phyloP scores from a whole-genome alignment of 2,329 filamentous ascomycete species.

The Chaetomium sp. region DNA sequence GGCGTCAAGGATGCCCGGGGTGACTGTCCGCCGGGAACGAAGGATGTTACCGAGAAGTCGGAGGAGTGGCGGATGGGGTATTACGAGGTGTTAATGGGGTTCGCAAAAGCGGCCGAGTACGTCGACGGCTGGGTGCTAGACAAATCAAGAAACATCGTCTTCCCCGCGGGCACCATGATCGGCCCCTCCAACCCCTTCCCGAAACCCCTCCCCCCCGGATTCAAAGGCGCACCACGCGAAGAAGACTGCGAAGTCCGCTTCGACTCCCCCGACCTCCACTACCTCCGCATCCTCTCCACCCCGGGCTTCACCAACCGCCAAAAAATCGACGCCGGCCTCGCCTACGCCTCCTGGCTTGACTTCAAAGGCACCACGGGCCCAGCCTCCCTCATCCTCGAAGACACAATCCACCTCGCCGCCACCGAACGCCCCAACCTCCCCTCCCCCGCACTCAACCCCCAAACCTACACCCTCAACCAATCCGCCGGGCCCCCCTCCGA shows the following conservation, averaged over 20 bases:
- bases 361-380: constrained; percentile 62
- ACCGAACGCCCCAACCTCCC: constrained; percentile 44
- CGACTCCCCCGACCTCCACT: constrained; percentile 66
- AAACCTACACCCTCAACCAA: constrained; percentile 60
- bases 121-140: constrained; percentile 75
- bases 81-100: constrained; percentile 72
- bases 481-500: constrained; percentile 51
- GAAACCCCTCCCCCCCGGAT: constrained; percentile 60
- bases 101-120: constrained; percentile 70
- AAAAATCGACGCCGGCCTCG: constrained; percentile 71
- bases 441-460: constrained; percentile 43
- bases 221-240: constrained; percentile 59
- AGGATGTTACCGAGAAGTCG: constrained; percentile 67
- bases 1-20: constrained; percentile 53
- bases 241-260: constrained; percentile 68
- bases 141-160: constrained; percentile 57
- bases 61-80: constrained; percentile 85
- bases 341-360: constrained; percentile 79
- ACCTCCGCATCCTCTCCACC: constrained; percentile 75
- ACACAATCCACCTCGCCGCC: constrained; percentile 69
- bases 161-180: constrained; percentile 65
- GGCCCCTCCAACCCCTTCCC: constrained; percentile 81
- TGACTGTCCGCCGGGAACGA: constrained; percentile 40
- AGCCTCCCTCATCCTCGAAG: constrained; percentile 65
- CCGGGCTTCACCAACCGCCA: constrained; percentile 73